Evolutionary conservation across 192 early-diverging fungal species (phyloP).

Genomic region (Podila clonocystis): DNA sequence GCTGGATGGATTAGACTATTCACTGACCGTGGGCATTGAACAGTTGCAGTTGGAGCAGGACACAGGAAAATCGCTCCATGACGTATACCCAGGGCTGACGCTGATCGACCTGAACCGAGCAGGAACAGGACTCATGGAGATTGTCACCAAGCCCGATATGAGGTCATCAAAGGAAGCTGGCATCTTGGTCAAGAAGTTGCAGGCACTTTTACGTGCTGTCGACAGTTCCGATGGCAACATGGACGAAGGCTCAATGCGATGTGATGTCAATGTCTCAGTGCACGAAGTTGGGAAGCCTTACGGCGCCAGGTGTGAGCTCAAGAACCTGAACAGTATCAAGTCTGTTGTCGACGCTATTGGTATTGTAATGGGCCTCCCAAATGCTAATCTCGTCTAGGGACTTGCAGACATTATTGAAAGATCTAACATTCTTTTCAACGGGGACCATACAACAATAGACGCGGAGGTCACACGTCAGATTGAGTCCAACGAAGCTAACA

Average conservation of each 20-base stretch:
- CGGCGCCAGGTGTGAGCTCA: constrained; percentile 79
- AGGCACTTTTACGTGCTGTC: constrained; percentile 73
- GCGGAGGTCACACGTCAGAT: constrained; percentile 88
- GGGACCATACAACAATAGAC: constrained; percentile 51
- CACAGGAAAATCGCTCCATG: constrained; percentile 86
- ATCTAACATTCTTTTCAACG: background rate
- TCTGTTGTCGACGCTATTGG: constrained; percentile 74
- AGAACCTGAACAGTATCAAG: constrained; percentile 83
- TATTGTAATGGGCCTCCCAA: constrained; percentile 9
- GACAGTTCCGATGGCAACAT: constrained; percentile 81
- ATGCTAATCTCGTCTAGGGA: background rate
- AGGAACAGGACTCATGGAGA: constrained; percentile 89
- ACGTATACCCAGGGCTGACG: constrained; percentile 64
- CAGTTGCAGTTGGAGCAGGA: constrained; percentile 96
- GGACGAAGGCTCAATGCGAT: constrained; percentile 92
- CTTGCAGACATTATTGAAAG: background rate
- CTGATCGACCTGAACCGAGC: constrained; percentile 89
- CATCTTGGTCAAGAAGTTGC: constrained; percentile 80
- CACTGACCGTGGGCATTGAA: constrained; percentile 69
- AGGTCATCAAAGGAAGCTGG: constrained; percentile 78
- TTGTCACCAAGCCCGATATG: constrained; percentile 91
- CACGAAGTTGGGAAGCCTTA: constrained; percentile 60
- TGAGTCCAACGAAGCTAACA: constrained; percentile 61
- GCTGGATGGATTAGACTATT: constrained; percentile 67
- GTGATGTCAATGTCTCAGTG: constrained; percentile 95